Conservation (phyloP, 2,329 filamentous ascomycete species). For the Exserohilum rostratum region DNA sequence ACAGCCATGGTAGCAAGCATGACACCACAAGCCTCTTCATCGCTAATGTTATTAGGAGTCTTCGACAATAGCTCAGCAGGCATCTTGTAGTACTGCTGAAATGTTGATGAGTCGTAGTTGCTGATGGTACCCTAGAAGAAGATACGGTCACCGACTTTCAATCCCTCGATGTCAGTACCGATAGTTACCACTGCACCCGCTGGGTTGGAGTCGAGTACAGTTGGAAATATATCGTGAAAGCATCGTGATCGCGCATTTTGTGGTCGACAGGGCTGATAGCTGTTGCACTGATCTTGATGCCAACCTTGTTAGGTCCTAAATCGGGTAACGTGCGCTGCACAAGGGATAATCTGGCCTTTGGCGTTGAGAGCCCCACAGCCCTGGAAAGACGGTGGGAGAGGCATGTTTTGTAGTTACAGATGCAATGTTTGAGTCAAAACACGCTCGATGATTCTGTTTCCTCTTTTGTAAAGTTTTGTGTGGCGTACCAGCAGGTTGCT, state of each 20-base stretch:
- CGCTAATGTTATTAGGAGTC: not conserved
- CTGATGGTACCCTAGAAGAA: not conserved
- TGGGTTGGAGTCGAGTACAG: not conserved
- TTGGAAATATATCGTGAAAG: not conserved
- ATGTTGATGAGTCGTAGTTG: not conserved
- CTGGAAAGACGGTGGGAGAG: not conserved
- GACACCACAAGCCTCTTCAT: not conserved
- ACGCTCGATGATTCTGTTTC: too few relatives aligned
- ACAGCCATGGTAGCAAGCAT: not conserved
- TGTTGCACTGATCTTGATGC: not conserved
- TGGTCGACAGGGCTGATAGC: not conserved
- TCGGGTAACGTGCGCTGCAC: not conserved
- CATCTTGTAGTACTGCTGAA: not conserved
- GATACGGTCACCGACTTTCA: not conserved
- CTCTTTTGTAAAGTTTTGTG: not conserved
- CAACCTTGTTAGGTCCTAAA: not conserved
- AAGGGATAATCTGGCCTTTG: not conserved
- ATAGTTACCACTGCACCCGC: not conserved
- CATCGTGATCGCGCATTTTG: not conserved
- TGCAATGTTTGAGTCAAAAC: too few relatives aligned
- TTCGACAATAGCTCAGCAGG: not conserved
- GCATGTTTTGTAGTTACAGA: not conserved
- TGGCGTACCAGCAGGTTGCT: not conserved
- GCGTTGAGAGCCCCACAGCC: not conserved
- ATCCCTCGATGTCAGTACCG: not conserved